Conservation (phyloP, 306 rosid species). For the apple (Malus domestica) region DNA sequence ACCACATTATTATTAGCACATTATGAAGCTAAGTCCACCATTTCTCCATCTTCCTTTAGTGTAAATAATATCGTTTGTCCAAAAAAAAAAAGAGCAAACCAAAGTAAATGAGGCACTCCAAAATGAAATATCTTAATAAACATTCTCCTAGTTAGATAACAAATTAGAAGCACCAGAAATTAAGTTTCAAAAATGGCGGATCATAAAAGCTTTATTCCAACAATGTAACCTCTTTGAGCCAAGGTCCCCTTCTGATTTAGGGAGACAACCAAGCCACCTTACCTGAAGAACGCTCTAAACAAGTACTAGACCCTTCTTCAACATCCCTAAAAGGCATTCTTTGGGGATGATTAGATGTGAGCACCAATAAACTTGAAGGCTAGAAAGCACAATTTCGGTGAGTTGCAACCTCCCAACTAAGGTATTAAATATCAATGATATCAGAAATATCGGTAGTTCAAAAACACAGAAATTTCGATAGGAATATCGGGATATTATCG, state of each 20-base stretch:
- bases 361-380: too few species aligned
- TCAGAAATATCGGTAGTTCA: too few species aligned
- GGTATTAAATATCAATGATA: too few species aligned
- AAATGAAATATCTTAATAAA: neutral
- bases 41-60: accelerated
- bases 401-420: too few species aligned
- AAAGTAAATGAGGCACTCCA: neutral
- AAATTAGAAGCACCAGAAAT: neutral
- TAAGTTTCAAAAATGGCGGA: neutral
- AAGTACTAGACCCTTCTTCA: neutral
- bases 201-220: neutral
- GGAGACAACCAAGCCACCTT: neutral
- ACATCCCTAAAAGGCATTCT: neutral
- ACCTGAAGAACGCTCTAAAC: neutral
- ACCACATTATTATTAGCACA: too few species aligned
- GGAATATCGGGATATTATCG: too few species aligned
- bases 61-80: too few species aligned
- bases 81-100: too few species aligned
- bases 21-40: accelerated
- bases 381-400: too few species aligned
- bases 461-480: too few species aligned
- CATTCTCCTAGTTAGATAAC: too few species aligned
- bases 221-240: neutral
- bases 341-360: neutral
- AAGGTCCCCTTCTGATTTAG: neutral